Evolutionary conservation across 2,329 filamentous ascomycete species (phyloP).

Genomic region (Aspergillus melleus): DNA sequence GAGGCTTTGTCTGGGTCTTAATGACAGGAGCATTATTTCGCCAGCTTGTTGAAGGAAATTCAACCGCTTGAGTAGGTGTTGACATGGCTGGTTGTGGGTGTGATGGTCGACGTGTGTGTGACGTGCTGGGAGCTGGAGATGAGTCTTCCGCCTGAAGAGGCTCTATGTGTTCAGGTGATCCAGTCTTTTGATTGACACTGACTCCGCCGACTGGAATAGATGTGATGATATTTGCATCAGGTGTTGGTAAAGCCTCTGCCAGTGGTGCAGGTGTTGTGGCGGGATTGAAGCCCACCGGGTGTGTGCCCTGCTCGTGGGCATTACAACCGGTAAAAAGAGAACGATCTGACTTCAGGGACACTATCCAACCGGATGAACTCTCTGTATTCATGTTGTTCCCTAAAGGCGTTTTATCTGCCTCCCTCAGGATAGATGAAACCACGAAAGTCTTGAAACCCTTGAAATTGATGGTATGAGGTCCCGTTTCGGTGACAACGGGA

Average conservation of each 20-base stretch:
- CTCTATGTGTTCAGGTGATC: not conserved
- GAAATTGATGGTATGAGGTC: not conserved
- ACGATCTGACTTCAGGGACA: too few relatives aligned
- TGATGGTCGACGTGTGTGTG: constrained; percentile 2
- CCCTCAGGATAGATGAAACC: constrained; percentile 1
- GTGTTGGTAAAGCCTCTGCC: constrained; percentile 2
- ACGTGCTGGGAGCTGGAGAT: constrained; percentile 1
- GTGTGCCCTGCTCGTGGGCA: not conserved
- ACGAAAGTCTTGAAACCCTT: not conserved
- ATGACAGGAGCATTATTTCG: too few relatives aligned
- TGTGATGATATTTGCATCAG: constrained; percentile 1
- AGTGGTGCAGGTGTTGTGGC: constrained; percentile 5
- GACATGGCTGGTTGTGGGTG: not conserved
- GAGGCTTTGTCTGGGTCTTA: too few relatives aligned
- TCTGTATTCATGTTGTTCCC: too few relatives aligned
- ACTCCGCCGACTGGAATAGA: constrained; percentile 1
- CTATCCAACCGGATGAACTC: too few relatives aligned
- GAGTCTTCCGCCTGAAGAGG: constrained; percentile 1
- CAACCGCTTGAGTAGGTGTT: too few relatives aligned
- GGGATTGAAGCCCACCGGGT: constrained; percentile 3
- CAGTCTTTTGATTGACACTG: constrained; percentile 4
- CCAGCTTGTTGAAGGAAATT: too few relatives aligned
- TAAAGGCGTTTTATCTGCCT: too few relatives aligned
- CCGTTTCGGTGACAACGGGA: not conserved
- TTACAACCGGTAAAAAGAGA: too few relatives aligned